A percentile compares a stretch with the other conserved stretches of the same genome.
phyloP scores from a whole-genome alignment of 1,284 basidiomycete genomes.

The Blastosporella zonata region DNA sequence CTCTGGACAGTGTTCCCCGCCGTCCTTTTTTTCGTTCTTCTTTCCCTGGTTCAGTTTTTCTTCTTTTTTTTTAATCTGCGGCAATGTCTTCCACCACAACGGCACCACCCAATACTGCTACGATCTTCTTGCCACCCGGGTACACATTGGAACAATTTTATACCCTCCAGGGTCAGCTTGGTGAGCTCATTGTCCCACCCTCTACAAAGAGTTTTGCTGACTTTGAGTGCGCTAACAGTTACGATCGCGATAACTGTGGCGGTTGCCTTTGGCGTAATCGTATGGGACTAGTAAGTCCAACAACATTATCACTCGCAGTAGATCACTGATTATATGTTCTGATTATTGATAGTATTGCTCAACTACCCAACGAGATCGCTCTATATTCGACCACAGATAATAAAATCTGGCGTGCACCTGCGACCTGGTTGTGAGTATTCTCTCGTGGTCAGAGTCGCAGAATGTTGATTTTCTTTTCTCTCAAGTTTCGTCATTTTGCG shows the following conservation, averaged over 20 bases:
- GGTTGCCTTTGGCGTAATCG: slow-evolving; percentile 22
- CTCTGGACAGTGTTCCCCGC: not conserved
- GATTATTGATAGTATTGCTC: slow-evolving; percentile 13
- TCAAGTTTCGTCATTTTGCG: slow-evolving; percentile 27
- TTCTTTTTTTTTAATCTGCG: too few species aligned
- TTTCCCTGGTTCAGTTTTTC: not conserved
- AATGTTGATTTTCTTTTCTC: not conserved
- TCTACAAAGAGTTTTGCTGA: slow-evolving; percentile 1
- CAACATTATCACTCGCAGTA: not conserved
- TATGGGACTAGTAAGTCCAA: slow-evolving; percentile 20
- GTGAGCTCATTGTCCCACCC: slow-evolving; percentile 3
- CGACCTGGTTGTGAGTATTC: slow-evolving; percentile 27
- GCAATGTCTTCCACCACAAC: slow-evolving; percentile 15
- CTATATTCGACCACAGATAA: slow-evolving; percentile 20
- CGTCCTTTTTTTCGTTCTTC: not conserved
- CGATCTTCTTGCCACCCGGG: slow-evolving; percentile 18
- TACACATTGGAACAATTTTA: slow-evolving; percentile 17
- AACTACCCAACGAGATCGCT: slow-evolving; percentile 25
- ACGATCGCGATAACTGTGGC: slow-evolving; percentile 24
- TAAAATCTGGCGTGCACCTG: slow-evolving; percentile 22
- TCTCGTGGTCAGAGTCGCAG: not conserved
- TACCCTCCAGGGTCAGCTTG: slow-evolving; percentile 17
- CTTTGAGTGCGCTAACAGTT: slow-evolving; percentile 12
- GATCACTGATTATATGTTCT: slow-evolving; percentile 12
- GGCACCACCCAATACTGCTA: slow-evolving; percentile 15